These are phyloP conservation scores for Helicocarpus griseus DNA, from an alignment of 2,329 filamentous ascomycete genomes.

Conservation along the genomic window DNA sequence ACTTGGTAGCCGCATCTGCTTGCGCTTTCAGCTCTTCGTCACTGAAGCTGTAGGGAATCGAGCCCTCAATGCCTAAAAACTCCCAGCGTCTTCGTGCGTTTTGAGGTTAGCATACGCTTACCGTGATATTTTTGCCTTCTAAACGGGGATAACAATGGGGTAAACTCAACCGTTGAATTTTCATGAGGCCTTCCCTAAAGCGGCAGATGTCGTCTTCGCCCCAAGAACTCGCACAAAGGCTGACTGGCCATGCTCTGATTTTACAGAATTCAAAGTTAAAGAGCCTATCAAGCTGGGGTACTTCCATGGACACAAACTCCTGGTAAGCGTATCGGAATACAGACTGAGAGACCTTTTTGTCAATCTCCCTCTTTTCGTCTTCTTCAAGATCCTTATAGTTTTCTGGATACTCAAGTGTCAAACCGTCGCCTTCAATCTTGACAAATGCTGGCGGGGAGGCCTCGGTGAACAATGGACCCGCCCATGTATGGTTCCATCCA, in stretches of 20 bases:
- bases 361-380: background rate
- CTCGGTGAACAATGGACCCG: background rate
- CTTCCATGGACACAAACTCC: background rate
- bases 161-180: background rate
- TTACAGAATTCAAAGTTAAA: background rate
- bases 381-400: background rate
- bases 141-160: background rate
- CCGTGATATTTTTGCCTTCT: background rate
- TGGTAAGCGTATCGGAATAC: background rate
- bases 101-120: background rate
- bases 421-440: background rate
- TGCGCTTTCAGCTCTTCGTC: background rate
- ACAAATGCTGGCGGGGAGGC: background rate
- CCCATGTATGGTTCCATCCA: conserved; percentile 14
- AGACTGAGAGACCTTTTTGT: background rate
- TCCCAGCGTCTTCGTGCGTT: background rate
- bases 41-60: background rate
- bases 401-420: background rate
- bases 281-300: background rate
- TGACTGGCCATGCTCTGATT: background rate
- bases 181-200: background rate
- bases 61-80: background rate
- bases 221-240: background rate
- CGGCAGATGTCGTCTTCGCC: background rate
- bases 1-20: background rate